phyloP scores from a whole-genome alignment of 2,329 filamentous ascomycete genomes.

The Aureobasidium subglaciale region DNA sequence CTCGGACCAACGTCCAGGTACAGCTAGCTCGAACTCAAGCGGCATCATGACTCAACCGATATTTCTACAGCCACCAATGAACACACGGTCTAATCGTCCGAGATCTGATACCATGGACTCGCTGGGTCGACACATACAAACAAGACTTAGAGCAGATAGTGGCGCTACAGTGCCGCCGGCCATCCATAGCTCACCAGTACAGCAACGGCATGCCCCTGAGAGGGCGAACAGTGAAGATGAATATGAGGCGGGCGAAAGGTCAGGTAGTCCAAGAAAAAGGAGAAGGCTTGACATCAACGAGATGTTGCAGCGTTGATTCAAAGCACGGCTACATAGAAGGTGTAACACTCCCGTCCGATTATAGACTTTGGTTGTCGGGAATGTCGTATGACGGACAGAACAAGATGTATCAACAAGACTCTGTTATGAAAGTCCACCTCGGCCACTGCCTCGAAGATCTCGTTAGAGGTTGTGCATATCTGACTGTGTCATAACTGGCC shows the following conservation, averaged over 20 bases:
- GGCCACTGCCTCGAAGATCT: too few relatives aligned
- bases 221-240: slow-evolving; percentile 19
- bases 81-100: slow-evolving; percentile 18
- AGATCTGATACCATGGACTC: slow-evolving; percentile 20
- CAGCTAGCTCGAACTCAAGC: slow-evolving; percentile 14
- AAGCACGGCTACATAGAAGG: background rate
- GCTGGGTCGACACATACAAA: slow-evolving; percentile 6
- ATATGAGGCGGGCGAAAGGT: slow-evolving; percentile 14
- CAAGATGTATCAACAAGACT: too few relatives aligned
- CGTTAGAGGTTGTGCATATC: too few relatives aligned
- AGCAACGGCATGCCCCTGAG: background rate
- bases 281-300: slow-evolving; percentile 27
- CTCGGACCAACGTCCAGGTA: slow-evolving; percentile 13
- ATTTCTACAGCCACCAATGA: slow-evolving; percentile 17
- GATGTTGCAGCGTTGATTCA: slow-evolving; percentile 23
- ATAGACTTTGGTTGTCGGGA: too few relatives aligned
- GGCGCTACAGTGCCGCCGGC: slow-evolving; percentile 9
- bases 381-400: too few relatives aligned
- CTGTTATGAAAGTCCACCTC: too few relatives aligned
- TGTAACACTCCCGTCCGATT: too few relatives aligned
- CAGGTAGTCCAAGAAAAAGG: slow-evolving; percentile 21
- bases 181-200: slow-evolving; percentile 6
- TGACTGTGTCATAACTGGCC: too few relatives aligned
- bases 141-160: slow-evolving; percentile 9
- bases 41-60: slow-evolving; percentile 8